Evolutionary conservation across 75 land plant genomes (phyloP).

Genomic region (Sequoia sempervirens): DNA sequence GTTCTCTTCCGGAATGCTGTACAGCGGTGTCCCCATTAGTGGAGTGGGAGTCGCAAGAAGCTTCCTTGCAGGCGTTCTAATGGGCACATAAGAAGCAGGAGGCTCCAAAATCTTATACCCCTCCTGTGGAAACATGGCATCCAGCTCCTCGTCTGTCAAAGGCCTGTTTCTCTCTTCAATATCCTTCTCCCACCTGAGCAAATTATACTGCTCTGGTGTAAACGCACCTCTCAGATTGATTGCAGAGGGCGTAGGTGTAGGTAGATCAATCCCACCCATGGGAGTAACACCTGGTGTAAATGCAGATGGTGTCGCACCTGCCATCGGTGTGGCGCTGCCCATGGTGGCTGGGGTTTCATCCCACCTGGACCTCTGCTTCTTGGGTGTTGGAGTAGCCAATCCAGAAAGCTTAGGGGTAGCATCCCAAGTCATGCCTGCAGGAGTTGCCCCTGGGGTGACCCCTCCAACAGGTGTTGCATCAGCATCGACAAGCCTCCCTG

Average conservation of each 20-base stretch:
- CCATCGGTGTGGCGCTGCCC: slow-evolving; percentile 86
- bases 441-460: slow-evolving; percentile 86
- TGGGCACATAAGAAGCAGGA: slow-evolving; percentile 90
- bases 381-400: slow-evolving; percentile 79
- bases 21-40: slow-evolving; percentile 73
- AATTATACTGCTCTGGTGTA: slow-evolving; percentile 91
- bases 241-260: slow-evolving; percentile 84
- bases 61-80: slow-evolving; percentile 96
- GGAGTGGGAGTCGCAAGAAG: slow-evolving; percentile 96
- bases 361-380: slow-evolving; percentile 93
- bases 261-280: slow-evolving; percentile 83
- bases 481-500: slow-evolving; percentile 72
- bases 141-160: slow-evolving; percentile 87
- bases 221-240: slow-evolving; percentile 66
- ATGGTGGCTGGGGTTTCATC: slow-evolving; percentile 95
- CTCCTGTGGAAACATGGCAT: slow-evolving; percentile 92
- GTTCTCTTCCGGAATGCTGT: slow-evolving; percentile 92
- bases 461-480: slow-evolving; percentile 74
- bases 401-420: slow-evolving; percentile 87
- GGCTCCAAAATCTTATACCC: slow-evolving; percentile 93
- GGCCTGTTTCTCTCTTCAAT: slow-evolving; percentile 95
- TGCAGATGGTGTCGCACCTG: slow-evolving; percentile 75
- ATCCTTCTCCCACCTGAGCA: slow-evolving; percentile 93
- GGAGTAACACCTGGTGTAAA: slow-evolving; percentile 94
- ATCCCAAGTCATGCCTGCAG: slow-evolving; percentile 99